Evolutionary conservation across 306 rosid species (phyloP), one percentile per base, ranked within the genome.

Genomic region (Casuarina glauca): DNA sequence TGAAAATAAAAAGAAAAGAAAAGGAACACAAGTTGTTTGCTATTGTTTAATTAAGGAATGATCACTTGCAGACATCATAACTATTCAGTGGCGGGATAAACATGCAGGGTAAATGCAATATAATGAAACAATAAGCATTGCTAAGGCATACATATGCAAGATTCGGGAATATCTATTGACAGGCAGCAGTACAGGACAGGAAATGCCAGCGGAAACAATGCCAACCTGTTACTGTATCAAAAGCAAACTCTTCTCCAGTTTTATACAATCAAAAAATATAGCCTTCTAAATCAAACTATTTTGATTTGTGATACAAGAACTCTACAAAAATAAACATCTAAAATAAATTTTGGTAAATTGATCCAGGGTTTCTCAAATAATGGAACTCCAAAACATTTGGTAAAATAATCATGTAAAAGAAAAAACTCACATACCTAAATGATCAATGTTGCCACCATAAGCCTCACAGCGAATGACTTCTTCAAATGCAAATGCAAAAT

Each of bases 401-500:
- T 6, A 39, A 76, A 80, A 75, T 71, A 13, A 54, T 62, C 71
- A 85, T 43, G 42, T 26, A 78, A 69, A 72, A 69, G 32, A 70
- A 64, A 68, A 38, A 62, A 50, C 13, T 75, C 52, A 73, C 87
- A 80, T 89, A 96, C 99, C 99, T 88, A 93, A 82, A 81, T 89
- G 98, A 82, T 93, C 97, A 66, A 90, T 67, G 70, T 82, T 77
- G 60, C 91, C 91, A 85, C 98, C 98, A 81, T 87, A 91, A 42
- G 90, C 99, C 86, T 89, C 79, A 17, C 86, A 66, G 43, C 96
- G 88, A 64, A 96, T 86, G 69, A 90, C 86, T 82, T 96, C 98
- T 90, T 96, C 99, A 86, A 96, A 93, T 72, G 86, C 87, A 86
- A 85, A 81, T 32, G 98, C 99, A 85, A 85, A 86, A 84, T 86